A percentile compares a stretch with the other conserved stretches of the same genome.
Evolutionary conservation across 2,329 filamentous ascomycete genomes (phyloP).

Genomic region (Dothideomycetes sp.): DNA sequence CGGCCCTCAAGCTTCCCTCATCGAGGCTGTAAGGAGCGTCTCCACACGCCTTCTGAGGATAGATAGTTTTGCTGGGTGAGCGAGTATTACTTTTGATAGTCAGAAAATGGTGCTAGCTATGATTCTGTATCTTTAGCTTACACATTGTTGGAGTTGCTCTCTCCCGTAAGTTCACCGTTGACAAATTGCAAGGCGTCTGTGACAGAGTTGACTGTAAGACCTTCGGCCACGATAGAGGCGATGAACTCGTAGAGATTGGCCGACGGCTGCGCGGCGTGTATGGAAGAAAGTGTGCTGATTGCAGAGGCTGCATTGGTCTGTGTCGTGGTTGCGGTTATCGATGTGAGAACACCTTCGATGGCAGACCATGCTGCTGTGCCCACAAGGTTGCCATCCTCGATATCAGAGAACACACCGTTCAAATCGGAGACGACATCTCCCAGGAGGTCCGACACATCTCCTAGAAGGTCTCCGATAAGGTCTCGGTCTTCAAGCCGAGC

Average conservation of each 20-base stretch:
- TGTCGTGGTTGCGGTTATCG: slow-evolving; percentile 16
- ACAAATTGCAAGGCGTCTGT: slow-evolving; percentile 16
- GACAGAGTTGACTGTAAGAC: slow-evolving; percentile 13
- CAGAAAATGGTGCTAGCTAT: no score
- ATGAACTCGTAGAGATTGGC: slow-evolving; percentile 17
- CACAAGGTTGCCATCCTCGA: neutral
- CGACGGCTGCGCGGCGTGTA: slow-evolving; percentile 13
- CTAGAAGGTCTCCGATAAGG: slow-evolving; percentile 8
- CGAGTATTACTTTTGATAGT: no score
- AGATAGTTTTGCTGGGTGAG: no score
- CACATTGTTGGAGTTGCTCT: slow-evolving; percentile 17
- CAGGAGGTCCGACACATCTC: neutral
- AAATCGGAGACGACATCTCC: slow-evolving; percentile 4
- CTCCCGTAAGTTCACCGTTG: slow-evolving; percentile 13
- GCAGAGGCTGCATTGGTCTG: slow-evolving; percentile 16
- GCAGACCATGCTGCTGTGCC: slow-evolving; percentile 1
- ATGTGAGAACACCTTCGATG: slow-evolving; percentile 10
- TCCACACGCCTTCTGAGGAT: slow-evolving; percentile 23
- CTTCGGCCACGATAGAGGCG: slow-evolving; percentile 16
- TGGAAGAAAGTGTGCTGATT: slow-evolving; percentile 8
- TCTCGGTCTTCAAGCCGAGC: slow-evolving; percentile 8
- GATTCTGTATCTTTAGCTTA: neutral
- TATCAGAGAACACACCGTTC: slow-evolving; percentile 6
- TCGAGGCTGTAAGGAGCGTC: slow-evolving; percentile 40
- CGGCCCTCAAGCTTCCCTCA: slow-evolving; percentile 37